A percentile compares a stretch with the other conserved stretches of the same genome.
Evolutionary conservation across 148 eudicot species (phyloP).

Genomic region (Gaultheria prostrata): DNA sequence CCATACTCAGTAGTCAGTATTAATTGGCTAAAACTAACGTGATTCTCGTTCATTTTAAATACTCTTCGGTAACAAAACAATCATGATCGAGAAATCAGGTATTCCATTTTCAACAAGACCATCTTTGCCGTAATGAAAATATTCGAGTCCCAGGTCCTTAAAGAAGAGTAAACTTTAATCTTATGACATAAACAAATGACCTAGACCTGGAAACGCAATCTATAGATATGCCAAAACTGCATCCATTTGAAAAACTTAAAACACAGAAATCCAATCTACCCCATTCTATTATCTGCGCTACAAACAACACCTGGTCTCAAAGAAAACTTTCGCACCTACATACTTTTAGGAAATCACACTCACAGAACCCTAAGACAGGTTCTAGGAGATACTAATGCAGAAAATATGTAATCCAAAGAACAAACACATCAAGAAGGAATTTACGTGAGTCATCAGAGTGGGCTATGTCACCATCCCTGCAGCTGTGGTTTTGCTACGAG

Average conservation of each 20-base stretch:
- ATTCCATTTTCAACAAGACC: neutral
- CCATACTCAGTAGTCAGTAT: neutral
- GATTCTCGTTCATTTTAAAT: neutral
- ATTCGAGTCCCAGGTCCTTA: neutral
- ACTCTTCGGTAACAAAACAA: neutral
- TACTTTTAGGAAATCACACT: neutral
- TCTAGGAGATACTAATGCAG: neutral
- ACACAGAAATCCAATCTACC: neutral
- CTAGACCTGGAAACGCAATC: neutral
- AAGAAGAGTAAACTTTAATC: neutral
- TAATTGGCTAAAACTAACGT: neutral
- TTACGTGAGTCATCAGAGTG: neutral
- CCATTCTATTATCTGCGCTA: neutral
- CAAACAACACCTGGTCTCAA: neutral
- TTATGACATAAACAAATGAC: neutral
- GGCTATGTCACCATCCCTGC: neutral
- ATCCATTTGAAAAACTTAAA: neutral
- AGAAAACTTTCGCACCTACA: neutral
- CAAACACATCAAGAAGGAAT: neutral
- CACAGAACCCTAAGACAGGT: neutral
- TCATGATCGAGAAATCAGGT: neutral
- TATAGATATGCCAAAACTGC: neutral
- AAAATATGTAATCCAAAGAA: neutral
- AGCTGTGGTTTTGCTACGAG: neutral
- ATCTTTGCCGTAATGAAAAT: neutral